Percentiles rank a stretch among this genome's conserved stretches.
These are phyloP conservation scores for Conringia planisiliqua DNA, from an alignment of 345 rosid species.

Conservation along the genomic window DNA sequence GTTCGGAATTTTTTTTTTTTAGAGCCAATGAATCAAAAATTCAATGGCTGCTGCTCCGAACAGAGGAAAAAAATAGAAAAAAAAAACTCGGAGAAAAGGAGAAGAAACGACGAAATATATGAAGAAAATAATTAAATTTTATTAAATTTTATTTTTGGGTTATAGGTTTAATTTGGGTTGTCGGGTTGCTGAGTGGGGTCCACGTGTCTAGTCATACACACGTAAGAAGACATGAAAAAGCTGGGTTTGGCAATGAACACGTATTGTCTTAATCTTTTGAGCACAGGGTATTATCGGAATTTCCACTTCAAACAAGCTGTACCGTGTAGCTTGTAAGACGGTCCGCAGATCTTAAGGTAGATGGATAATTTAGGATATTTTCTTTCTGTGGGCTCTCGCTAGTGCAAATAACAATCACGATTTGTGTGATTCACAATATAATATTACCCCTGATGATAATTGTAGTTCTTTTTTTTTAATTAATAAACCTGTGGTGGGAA, in stretches of 20 bases:
- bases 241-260: slow-evolving; percentile 26
- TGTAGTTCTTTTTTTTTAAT: neutral
- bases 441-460: neutral
- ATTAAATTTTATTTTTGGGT: neutral
- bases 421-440: slow-evolving; percentile 5
- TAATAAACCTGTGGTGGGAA: neutral
- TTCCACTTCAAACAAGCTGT: neutral
- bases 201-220: slow-evolving; percentile 36
- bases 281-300: neutral
- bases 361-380: slow-evolving; percentile 18
- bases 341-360: slow-evolving; percentile 23
- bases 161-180: slow-evolving; percentile 11
- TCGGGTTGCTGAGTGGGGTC: slow-evolving; percentile 27
- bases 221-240: slow-evolving; percentile 17
- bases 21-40: neutral
- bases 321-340: neutral
- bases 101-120: neutral
- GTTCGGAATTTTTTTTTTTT: neutral
- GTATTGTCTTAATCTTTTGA: slow-evolving; percentile 17
- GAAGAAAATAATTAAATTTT: neutral
- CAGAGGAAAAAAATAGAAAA: neutral
- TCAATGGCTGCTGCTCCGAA: slow-evolving; percentile 13
- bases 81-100: neutral
- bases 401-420: neutral
- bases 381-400: neutral